Base-by-base conservation (phyloP, 2,329 filamentous ascomycete species). In the Scytalidium sp. region DNA sequence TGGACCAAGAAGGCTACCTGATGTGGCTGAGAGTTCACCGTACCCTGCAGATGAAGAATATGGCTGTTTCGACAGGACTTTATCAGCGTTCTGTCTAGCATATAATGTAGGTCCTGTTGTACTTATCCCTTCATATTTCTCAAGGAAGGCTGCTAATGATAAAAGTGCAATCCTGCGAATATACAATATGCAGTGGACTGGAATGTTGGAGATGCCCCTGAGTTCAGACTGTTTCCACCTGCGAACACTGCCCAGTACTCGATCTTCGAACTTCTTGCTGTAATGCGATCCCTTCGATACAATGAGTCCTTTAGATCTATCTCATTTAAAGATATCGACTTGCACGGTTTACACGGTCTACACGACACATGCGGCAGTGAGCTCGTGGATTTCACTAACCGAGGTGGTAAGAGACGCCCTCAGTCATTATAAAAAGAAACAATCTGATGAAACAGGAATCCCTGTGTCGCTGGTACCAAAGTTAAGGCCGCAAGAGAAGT, bases 241-340 rank as follows among this genome's bases (percentile, higher is more conserved):
- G 73, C 75, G 19, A 73, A 74, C 43, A 67, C 73, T 9, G 67
- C 68, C 11, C 75, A 76, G 32, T 89, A 89, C 60, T 76, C 72
- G 2, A 70, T 75, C 3, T 63, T 83, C 20, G 85, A 88, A 60
- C 67, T 88, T n/a, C 73, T 89, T 23, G 83, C 85, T 3, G 76
- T 89, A n/a, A 78, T 87, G 73, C 76, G 85, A 53, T 76, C 85
- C 9, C 65, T 89, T 47, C 79, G 86, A 39, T 89, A 87, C 65
- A 88, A 89, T 60, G 84, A 88, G 59, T 78, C 75, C 1, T 89
- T 88, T 63, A 72, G 72, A 22, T 81, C 82, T 1, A 82, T 89
- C 19, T 88, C 85, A 0, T 88, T 89, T 60, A 77, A 76, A 22
- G 78, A 79, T 36, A 76, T 88, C 43, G 77, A 75, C 54, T 68